Percentiles rank a stretch among this genome's conserved stretches.
Evolutionary conservation across 176 grass and related monocot species (phyloP).

Genomic region (Oryza officinalis): DNA sequence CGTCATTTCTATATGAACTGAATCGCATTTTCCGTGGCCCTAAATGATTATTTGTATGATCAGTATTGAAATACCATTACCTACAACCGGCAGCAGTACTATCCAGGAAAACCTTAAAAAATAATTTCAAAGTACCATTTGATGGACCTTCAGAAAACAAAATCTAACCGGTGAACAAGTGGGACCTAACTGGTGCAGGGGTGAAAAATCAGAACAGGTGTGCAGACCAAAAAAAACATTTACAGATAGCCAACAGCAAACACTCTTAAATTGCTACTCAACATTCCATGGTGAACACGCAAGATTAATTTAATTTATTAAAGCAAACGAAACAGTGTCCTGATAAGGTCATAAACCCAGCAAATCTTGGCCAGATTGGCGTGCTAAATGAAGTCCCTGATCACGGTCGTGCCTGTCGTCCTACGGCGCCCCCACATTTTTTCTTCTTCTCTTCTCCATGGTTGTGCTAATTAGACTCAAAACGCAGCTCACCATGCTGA

Average conservation of each 20-base stretch:
- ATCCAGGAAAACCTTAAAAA: not conserved
- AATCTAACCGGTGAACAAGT: not conserved
- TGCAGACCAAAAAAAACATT: not conserved
- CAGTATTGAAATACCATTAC: too few species aligned
- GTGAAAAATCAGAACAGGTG: not conserved
- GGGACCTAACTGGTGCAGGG: not conserved
- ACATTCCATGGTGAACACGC: not conserved
- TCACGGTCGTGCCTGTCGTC: slow-evolving; percentile 22
- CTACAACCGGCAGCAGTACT: too few species aligned
- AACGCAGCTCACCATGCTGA: not conserved
- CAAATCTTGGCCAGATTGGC: not conserved
- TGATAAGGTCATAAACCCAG: not conserved
- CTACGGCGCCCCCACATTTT: not conserved
- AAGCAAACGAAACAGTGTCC: not conserved
- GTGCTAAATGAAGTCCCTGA: not conserved
- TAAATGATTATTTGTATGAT: too few species aligned
- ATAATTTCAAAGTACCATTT: not conserved
- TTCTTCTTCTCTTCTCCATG: slow-evolving; percentile 3
- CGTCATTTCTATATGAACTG: too few species aligned
- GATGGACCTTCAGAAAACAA: not conserved
- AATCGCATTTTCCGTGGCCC: too few species aligned
- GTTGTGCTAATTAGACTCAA: slow-evolving; percentile 1
- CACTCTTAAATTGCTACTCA: not conserved
- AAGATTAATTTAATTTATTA: not conserved
- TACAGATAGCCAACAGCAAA: not conserved